Conservation (phyloP, 371 early-diverging fungal genomes). For the Apophysomyces ossiformis region DNA sequence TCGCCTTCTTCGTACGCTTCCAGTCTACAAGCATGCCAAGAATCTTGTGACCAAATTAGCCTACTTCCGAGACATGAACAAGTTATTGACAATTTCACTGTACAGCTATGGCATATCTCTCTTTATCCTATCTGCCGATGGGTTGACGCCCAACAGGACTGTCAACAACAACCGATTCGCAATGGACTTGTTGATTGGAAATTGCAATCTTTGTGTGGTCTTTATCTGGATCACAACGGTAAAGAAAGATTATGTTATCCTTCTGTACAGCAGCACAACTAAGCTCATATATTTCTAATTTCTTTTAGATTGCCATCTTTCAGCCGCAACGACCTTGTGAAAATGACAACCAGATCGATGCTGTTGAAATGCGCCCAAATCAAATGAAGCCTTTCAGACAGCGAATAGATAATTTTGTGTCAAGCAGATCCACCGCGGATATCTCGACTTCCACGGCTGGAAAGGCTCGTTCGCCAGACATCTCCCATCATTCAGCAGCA, state of each 20-base stretch:
- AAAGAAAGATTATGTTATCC: conserved; percentile 1
- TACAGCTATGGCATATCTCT: conserved; percentile 35
- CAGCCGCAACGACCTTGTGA: conserved; percentile 34
- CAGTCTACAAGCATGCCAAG: conserved; percentile 1
- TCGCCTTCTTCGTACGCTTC: conserved; percentile 20
- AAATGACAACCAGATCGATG: neutral
- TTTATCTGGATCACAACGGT: conserved; percentile 46
- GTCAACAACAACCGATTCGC: conserved; percentile 45
- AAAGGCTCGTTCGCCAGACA: neutral
- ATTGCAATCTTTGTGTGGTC: conserved; percentile 33
- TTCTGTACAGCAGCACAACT: neutral
- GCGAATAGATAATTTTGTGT: neutral
- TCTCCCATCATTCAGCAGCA: neutral
- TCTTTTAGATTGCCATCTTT: conserved; percentile 45
- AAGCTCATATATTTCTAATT: neutral
- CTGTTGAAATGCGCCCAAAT: neutral
- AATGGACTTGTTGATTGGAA: conserved; percentile 40
- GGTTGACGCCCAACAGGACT: conserved; percentile 26
- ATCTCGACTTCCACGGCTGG: neutral
- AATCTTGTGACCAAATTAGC: conserved; percentile 34
- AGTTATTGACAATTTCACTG: conserved; percentile 38
- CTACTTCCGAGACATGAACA: conserved; percentile 58
- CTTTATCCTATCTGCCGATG: conserved; percentile 47
- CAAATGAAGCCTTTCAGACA: neutral
- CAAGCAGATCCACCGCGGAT: neutral